Conservation (phyloP, 2,329 filamentous ascomycete genomes). For the Nemania serpens region DNA sequence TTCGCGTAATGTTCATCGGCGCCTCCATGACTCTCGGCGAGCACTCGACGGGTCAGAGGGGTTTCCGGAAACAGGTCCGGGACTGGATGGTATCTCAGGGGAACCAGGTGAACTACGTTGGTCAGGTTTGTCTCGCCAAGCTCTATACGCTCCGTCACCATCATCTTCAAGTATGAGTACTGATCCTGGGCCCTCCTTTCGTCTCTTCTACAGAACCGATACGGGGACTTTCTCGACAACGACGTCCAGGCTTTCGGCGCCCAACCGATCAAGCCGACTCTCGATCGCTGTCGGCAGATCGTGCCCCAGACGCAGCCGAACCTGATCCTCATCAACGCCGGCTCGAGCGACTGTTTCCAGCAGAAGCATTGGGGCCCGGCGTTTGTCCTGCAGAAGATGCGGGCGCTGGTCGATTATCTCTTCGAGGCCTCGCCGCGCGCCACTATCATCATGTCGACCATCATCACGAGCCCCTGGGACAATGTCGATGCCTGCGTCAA, state of each 20-base stretch:
- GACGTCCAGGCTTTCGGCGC: conserved; percentile 40
- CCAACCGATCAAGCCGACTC: conserved; percentile 38
- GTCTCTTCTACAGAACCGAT: conserved; percentile 32
- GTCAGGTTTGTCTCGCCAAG: conserved; percentile 28
- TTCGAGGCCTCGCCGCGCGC: conserved; percentile 37
- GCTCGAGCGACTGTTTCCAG: conserved; percentile 40
- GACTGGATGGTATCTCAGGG: conserved; percentile 37
- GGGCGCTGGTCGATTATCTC: conserved; percentile 36
- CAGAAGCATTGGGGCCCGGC: conserved; percentile 35
- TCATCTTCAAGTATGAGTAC: background rate
- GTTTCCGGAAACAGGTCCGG: conserved; percentile 36
- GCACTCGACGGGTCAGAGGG: conserved; percentile 37
- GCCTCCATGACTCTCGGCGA: conserved; percentile 39
- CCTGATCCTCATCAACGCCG: conserved; percentile 38
- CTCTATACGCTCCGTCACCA: background rate
- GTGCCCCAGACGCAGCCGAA: conserved; percentile 39
- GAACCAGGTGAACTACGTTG: conserved; percentile 37
- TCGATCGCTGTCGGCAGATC: conserved; percentile 36
- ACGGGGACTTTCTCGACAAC: conserved; percentile 39
- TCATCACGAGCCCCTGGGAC: conserved; percentile 37
- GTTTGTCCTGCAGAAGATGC: conserved; percentile 34
- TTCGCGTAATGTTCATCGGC: conserved; percentile 39
- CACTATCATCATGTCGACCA: conserved; percentile 39
- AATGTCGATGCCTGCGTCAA: conserved; percentile 36
- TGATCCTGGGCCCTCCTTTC: no score